Percentiles rank a stretch among this genome's conserved stretches.
Conservation (phyloP, 2,329 filamentous ascomycete species). For the Arthrinium puccinioides region DNA sequence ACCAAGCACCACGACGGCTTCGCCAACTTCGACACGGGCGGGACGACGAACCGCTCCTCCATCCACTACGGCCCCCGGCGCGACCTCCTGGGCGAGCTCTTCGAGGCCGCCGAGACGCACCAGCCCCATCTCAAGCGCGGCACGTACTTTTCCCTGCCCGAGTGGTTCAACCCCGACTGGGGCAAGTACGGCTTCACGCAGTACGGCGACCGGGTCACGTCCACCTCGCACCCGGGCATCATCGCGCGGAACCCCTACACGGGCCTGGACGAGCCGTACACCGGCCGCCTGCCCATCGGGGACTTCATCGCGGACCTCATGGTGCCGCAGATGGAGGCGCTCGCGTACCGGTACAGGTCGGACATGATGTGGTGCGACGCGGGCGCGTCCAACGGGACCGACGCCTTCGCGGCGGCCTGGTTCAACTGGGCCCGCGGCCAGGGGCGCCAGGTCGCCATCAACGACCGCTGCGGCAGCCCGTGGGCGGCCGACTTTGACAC, state of each 20-base stretch:
- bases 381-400: conserved; percentile 33
- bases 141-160: conserved; percentile 40
- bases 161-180: conserved; percentile 42
- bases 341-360: conserved; percentile 33
- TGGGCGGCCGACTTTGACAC: conserved; percentile 55
- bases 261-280: conserved; percentile 31
- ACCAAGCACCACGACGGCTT: conserved; percentile 42
- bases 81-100: conserved; percentile 34
- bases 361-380: conserved; percentile 46
- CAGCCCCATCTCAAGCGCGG: conserved; percentile 35
- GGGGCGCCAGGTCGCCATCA: conserved; percentile 44
- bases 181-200: conserved; percentile 35
- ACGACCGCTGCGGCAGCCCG: conserved; percentile 48
- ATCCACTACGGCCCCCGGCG: conserved; percentile 32
- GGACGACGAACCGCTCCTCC: conserved; percentile 28
- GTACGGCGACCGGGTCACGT: no score
- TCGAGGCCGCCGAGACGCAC: conserved; percentile 30
- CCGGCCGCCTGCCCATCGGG: conserved; percentile 26
- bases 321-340: conserved; percentile 37
- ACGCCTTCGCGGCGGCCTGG: conserved; percentile 32
- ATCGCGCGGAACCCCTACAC: conserved; percentile 37
- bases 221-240: conserved; percentile 23
- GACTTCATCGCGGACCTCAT: conserved; percentile 37
- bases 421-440: conserved; percentile 29
- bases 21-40: conserved; percentile 32